Evolutionary conservation across 2,329 filamentous ascomycete species (phyloP).

Genomic region (Beauveria varroae): DNA sequence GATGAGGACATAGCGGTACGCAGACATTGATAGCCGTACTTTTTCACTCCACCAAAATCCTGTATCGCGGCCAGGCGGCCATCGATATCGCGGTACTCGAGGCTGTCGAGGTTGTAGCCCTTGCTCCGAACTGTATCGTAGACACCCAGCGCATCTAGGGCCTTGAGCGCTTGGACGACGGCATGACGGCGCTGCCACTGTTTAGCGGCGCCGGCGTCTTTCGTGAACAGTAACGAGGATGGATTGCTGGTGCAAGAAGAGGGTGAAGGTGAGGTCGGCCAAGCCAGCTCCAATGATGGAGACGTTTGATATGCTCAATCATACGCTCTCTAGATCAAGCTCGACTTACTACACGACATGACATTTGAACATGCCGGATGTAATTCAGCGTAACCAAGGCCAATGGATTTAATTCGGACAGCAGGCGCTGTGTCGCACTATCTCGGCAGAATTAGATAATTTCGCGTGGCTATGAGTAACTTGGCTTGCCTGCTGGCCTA

Average conservation of each 20-base stretch:
- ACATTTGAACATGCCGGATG: not conserved
- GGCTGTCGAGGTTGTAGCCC: conserved; percentile 43
- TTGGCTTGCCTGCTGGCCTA: not conserved
- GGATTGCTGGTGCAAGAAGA: conserved; percentile 43
- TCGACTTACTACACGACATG: not conserved
- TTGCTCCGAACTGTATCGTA: conserved; percentile 36
- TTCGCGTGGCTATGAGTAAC: not conserved
- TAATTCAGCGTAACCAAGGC: not conserved
- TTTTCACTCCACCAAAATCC: conserved; percentile 38
- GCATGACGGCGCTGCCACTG: conserved; percentile 49
- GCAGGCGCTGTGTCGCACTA: too few relatives aligned
- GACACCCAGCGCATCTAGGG: conserved; percentile 43
- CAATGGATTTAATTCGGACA: not conserved
- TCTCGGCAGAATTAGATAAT: not conserved
- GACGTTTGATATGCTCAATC: conserved; percentile 7
- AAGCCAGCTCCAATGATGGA: conserved; percentile 31
- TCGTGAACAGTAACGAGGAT: conserved; percentile 48
- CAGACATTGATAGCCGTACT: conserved; percentile 45
- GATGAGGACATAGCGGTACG: conserved; percentile 44
- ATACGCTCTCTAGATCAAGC: not conserved
- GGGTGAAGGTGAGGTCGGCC: conserved; percentile 44
- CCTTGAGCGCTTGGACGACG: conserved; percentile 51
- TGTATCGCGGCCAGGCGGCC: conserved; percentile 31
- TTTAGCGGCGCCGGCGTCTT: conserved; percentile 34
- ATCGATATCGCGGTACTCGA: conserved; percentile 36